Base-by-base conservation (phyloP, 2,329 filamentous ascomycete genomes). In the Hypoxylon sp. region DNA sequence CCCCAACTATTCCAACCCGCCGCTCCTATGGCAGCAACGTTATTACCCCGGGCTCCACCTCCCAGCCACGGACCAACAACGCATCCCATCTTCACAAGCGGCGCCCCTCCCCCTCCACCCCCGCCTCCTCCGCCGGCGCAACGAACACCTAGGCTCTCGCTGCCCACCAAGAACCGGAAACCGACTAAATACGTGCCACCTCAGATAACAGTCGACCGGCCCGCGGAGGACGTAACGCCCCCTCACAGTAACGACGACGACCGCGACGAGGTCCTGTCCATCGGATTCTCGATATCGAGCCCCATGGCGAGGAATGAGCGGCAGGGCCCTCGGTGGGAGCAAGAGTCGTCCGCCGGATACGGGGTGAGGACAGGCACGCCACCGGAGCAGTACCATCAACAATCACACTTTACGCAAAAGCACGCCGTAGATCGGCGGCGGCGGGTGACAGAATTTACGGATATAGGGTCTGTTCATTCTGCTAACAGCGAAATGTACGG, bases 171-270 rank as follows among this genome's bases (percentile, higher is more conserved):
- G 24, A 73, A 84, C 0, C 74, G 78, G 0, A 73, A 82, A 10
- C 80, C 84, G 0, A 84, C 80, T 71, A 80, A 81, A 69, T 81
- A 83, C 71, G 65, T 73, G 0, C 81, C 83, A 1, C 82, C 82
- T 0, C 69, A 72, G 13, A 77, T 84, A 15, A 73, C 69, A 53
- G 10, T 75, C 79, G 1, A 78, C 77, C 53, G 46, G 1, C 78
- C 78, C 0, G 35, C 75, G 1, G 76, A 68, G 0, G 57, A 53
- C 29, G 17, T 70, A 1, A 69, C 51, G 3, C 51, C 50, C 1
- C 37, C 51, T 10, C 62, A 44, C 50, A 32, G 32, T 51, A 13
- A 17, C 37, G 44, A 52, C 51, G 46, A 70, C 10, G 65, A 47
- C 59, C 69, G 73, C 13, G 69, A 79, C 56, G 69, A 75, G 2